Base-by-base conservation (phyloP, 1,284 basidiomycete species). In the Ustilago tritici region DNA sequence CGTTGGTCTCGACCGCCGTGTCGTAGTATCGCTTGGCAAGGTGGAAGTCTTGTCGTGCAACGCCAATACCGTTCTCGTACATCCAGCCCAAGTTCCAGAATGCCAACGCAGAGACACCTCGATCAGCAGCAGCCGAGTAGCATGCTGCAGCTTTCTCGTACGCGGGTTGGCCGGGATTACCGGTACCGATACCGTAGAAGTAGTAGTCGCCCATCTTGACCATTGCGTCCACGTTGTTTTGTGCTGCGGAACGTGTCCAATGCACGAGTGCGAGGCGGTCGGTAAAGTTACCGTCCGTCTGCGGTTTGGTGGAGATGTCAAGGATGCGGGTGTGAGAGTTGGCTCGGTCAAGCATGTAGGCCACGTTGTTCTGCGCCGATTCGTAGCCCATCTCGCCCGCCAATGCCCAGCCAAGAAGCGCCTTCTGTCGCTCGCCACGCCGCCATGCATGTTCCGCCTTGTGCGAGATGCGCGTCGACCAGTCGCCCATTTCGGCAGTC, bases 71-170 rank as follows among this genome's bases (percentile, higher is more conserved):
- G 81, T 95, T 93, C 88, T 99, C 96, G 86, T 98, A 98, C 95
- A 99, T 97, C 93, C 93, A 98, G 1, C 96, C 97, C 32, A 99
- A 88, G 84, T 98, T 98, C 95, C 95, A 99, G 91, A 96, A 95
- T 2, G 96, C 95, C 78, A 99, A 89, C 0, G 95, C 94, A 78
- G 94, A 96, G 70, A 92, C 83, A 73, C 95, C 93, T 2, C 93
- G 95, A 79, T 95, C 94, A 2, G 94, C 94, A 0, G 87, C 94
- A 34, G 93, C 92, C 83, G 94, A 94, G 85, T 99, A 99, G 86
- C 94, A 98, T 17, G 91, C 91, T 0, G 93, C 94, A 0, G 97
- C 97, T 79, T 94, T 94, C 84, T 94, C 93, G 84, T 91, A 83
- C 8, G 87, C 2, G 88, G 86, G 79, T 91, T 93, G 90, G 6